Conservation (phyloP, 768 basidiomycete species). For the Gymnopilus dilepis region DNA sequence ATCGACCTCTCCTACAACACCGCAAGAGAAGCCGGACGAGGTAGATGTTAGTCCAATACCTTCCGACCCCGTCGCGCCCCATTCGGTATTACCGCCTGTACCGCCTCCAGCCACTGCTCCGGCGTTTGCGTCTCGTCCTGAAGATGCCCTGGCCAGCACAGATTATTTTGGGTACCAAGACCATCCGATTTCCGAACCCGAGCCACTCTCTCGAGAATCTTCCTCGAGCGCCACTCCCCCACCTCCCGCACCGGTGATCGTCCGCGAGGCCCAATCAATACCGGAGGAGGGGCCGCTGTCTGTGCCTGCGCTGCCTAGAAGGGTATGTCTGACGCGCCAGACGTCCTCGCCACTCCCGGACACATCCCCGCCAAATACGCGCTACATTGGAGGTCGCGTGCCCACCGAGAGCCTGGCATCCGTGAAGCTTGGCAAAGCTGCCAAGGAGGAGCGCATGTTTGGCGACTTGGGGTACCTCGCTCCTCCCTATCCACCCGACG, state of each 20-base stretch:
- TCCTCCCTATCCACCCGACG: slow-evolving; percentile 86
- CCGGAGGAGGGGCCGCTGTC: slow-evolving; percentile 32
- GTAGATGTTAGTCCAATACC: not conserved
- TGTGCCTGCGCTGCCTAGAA: slow-evolving; percentile 55
- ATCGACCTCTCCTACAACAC: not conserved
- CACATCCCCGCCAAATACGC: slow-evolving; percentile 38
- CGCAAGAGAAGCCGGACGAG: not conserved
- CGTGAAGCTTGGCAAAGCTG: slow-evolving; percentile 50
- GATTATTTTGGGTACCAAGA: slow-evolving; percentile 31
- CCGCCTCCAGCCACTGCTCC: slow-evolving; percentile 29
- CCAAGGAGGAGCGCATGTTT: slow-evolving; percentile 74
- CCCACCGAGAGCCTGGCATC: slow-evolving; percentile 33
- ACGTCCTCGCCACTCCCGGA: slow-evolving; percentile 67
- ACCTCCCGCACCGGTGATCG: slow-evolving; percentile 9
- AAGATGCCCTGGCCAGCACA: slow-evolving; percentile 1
- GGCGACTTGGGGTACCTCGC: slow-evolving; percentile 69
- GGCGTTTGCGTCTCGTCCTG: slow-evolving; percentile 2
- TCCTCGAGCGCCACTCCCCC: slow-evolving; percentile 4
- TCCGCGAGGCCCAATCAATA: slow-evolving; percentile 14
- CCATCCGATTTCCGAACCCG: slow-evolving; percentile 7
- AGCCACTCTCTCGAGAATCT: slow-evolving; percentile 7
- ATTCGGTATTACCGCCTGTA: slow-evolving; percentile 3
- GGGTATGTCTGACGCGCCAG: slow-evolving; percentile 63
- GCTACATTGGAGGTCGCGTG: slow-evolving; percentile 36
- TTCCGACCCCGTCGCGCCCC: slow-evolving; percentile 5